Evolutionary conservation across 441 rosid species (phyloP).

Genomic region (Corymbia citriodora): DNA sequence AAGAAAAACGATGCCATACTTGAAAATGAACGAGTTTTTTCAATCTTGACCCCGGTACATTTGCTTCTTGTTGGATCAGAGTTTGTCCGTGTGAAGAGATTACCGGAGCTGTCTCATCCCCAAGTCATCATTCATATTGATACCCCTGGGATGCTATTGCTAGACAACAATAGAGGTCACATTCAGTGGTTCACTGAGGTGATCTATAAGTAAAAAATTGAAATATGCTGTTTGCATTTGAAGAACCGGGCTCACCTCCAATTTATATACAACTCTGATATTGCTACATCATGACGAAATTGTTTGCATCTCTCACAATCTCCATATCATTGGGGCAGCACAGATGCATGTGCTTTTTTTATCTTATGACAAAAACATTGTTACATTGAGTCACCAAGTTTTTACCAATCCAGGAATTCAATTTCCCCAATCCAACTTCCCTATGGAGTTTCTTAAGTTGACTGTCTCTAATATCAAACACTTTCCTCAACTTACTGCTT

Average conservation of each 20-base stretch:
- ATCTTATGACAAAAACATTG: background rate
- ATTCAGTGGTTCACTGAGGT: background rate
- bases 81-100: background rate
- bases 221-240: background rate
- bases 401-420: constrained; percentile 86
- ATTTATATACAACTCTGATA: background rate
- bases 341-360: background rate
- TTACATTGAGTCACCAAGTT: constrained; percentile 39
- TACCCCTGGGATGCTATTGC: background rate
- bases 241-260: background rate
- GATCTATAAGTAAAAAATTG: background rate
- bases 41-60: background rate
- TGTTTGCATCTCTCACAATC: background rate
- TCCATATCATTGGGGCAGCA: background rate
- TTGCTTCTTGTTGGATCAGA: background rate
- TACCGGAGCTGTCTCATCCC: background rate
- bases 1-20: background rate
- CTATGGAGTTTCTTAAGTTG: constrained; percentile 71
- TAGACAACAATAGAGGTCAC: background rate
- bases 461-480: constrained; percentile 60
- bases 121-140: background rate
- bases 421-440: constrained; percentile 89
- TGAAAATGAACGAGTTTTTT: background rate
- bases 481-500: constrained; percentile 46
- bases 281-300: background rate